Evolutionary conservation across 2,329 filamentous ascomycete species (phyloP).

Genomic region (Colletotrichum sojae): DNA sequence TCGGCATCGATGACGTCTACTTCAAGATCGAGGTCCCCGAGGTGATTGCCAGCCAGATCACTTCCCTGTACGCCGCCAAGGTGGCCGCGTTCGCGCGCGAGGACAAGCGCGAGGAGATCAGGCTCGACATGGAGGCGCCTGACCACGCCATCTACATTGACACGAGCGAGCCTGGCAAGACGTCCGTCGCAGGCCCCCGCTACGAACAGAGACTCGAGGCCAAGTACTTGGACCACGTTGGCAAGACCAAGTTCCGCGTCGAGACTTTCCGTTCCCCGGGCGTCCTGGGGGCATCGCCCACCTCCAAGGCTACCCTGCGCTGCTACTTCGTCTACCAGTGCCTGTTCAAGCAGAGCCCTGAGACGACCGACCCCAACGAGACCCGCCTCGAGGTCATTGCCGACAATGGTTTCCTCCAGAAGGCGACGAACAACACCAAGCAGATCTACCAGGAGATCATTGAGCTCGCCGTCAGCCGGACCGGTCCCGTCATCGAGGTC

Average conservation of each 20-base stretch:
- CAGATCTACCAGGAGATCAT: slow-evolving; percentile 96
- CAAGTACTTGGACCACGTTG: slow-evolving; percentile 92
- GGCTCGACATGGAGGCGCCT: slow-evolving; percentile 92
- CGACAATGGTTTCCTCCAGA: slow-evolving; percentile 93
- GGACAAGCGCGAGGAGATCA: slow-evolving; percentile 94
- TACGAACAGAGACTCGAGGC: slow-evolving; percentile 95
- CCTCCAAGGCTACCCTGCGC: slow-evolving; percentile 85
- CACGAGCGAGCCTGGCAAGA: slow-evolving; percentile 90
- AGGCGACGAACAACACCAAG: slow-evolving; percentile 96
- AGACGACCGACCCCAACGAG: slow-evolving; percentile 81
- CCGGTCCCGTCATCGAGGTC: slow-evolving; percentile 96
- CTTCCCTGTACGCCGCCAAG: slow-evolving; percentile 96
- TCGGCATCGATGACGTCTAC: slow-evolving; percentile 99
- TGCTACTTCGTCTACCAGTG: slow-evolving; percentile 99
- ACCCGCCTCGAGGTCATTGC: slow-evolving; percentile 92
- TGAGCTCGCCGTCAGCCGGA: slow-evolving; percentile 84
- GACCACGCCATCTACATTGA: slow-evolving; percentile 99
- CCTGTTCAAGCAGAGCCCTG: slow-evolving; percentile 82
- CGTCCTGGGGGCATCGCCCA: slow-evolving; percentile 76
- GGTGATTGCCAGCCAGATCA: slow-evolving; percentile 93
- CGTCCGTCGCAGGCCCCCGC: slow-evolving; percentile 81
- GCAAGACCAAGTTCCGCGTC: slow-evolving; percentile 85
- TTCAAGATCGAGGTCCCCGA: slow-evolving; percentile 91
- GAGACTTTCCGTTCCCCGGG: slow-evolving; percentile 97
- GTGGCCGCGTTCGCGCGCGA: slow-evolving; percentile 93